These are phyloP conservation scores for Colletotrichum sp. DNA, from an alignment of 2,329 filamentous ascomycete species.

Conservation along the genomic window DNA sequence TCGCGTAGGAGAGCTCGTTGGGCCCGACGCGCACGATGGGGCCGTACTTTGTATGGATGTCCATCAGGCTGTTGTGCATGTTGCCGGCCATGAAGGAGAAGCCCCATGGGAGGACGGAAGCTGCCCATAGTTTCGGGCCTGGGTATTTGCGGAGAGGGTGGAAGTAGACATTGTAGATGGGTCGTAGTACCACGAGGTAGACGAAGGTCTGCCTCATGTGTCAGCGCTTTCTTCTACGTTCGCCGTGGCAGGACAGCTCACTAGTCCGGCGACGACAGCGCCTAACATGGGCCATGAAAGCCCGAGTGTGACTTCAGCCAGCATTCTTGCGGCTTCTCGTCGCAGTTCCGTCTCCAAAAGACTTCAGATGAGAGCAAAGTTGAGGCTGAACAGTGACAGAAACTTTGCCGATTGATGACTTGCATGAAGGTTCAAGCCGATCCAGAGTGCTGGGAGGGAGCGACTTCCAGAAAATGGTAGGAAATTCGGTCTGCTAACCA, in stretches of 20 bases:
- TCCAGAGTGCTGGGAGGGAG: background rate
- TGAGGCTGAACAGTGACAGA: background rate
- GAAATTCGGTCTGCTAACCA: background rate
- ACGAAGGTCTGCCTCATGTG: background rate
- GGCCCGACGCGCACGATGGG: constrained; percentile 44
- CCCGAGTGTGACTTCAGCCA: background rate
- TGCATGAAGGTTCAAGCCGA: background rate
- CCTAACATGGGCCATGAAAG: background rate
- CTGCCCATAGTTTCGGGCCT: constrained; percentile 25
- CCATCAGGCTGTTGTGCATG: background rate
- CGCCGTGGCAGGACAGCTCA: background rate
- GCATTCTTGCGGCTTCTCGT: background rate
- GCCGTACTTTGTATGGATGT: constrained; percentile 22
- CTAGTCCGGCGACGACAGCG: background rate
- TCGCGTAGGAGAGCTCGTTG: constrained; percentile 18
- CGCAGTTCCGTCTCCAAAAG: background rate
- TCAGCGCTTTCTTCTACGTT: too few species aligned
- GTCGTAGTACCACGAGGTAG: background rate
- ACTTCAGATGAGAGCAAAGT: background rate
- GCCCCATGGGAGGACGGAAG: background rate
- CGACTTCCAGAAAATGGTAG: background rate
- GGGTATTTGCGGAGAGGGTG: background rate
- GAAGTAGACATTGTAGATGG: background rate
- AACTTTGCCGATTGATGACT: background rate
- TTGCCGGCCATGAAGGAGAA: background rate